Evolutionary conservation across 306 rosid species (phyloP).

Genomic region (Hylodesmum podocarpum): DNA sequence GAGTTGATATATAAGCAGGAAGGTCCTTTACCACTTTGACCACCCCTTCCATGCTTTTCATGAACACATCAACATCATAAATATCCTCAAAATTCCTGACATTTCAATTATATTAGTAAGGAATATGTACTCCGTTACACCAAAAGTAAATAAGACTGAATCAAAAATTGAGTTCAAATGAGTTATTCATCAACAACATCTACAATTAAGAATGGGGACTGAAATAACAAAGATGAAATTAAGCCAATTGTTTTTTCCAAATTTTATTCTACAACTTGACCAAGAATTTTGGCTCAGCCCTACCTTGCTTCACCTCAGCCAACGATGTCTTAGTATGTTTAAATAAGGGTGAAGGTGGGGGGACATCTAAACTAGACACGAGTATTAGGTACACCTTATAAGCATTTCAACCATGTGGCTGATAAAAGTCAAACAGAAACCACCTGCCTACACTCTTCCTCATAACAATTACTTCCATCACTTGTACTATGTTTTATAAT

Average conservation of each 20-base stretch:
- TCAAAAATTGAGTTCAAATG: not conserved
- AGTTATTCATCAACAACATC: not conserved
- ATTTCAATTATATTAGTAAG: not conserved
- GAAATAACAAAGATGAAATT: not conserved
- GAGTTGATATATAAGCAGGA: slow-evolving; percentile 55
- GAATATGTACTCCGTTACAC: slow-evolving; percentile 1
- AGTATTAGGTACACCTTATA: not conserved
- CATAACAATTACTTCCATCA: not conserved
- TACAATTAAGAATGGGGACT: not conserved
- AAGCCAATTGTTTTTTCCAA: not conserved
- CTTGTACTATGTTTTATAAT: not conserved
- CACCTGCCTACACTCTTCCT: not conserved
- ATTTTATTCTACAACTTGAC: not conserved
- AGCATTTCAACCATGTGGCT: slow-evolving; percentile 2
- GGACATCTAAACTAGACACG: not conserved
- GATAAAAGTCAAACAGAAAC: not conserved
- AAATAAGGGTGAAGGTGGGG: not conserved
- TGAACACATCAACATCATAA: slow-evolving; percentile 66
- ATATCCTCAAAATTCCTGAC: slow-evolving; percentile 78
- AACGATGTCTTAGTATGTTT: not conserved
- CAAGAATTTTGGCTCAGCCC: not conserved
- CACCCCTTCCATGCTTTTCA: slow-evolving; percentile 67
- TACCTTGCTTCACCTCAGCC: not conserved
- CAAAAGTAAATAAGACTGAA: not conserved
- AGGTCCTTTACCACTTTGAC: slow-evolving; percentile 64